Conservation (phyloP, 139 green algal genomes). For the Chlorella sorokiniana region DNA sequence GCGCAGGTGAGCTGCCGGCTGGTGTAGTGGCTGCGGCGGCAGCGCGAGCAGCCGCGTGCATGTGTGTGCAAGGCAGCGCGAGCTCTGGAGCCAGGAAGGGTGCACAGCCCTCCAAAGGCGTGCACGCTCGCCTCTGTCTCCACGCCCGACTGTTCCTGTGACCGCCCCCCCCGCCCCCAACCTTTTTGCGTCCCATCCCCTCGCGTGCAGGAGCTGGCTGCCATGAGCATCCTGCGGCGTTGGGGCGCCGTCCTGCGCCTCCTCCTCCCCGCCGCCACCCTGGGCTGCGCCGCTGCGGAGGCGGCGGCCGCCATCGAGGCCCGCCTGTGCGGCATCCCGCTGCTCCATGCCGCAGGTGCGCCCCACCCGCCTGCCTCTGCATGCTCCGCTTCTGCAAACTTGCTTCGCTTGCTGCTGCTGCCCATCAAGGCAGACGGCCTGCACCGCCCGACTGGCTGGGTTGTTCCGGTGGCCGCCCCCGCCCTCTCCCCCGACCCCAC, state of each 20-base stretch:
- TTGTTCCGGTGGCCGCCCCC: too few species aligned
- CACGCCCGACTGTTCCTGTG: neutral
- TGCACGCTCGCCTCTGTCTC: too few species aligned
- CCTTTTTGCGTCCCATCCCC: neutral
- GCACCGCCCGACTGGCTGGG: too few species aligned
- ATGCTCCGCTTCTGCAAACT: too few species aligned
- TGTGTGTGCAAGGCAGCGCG: neutral
- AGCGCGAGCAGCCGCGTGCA: neutral
- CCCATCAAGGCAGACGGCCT: too few species aligned
- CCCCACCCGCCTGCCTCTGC: neutral
- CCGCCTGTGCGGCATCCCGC: slow-evolving; percentile 1
- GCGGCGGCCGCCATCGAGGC: slow-evolving; percentile 6
- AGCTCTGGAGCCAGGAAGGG: neutral
- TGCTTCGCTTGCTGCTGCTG: too few species aligned
- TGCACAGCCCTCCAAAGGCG: too few species aligned
- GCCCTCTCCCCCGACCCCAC: too few species aligned
- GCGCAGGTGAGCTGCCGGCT: neutral
- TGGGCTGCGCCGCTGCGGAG: neutral
- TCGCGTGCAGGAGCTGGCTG: slow-evolving; percentile 20
- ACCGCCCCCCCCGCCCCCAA: neutral
- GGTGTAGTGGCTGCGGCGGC: neutral
- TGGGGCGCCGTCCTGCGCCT: slow-evolving; percentile 27
- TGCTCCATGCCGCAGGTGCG: slow-evolving; percentile 23
- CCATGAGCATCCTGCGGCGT: slow-evolving; percentile 9
- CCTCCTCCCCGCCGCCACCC: slow-evolving; percentile 1